Evolutionary conservation across 1,139 yeast genomes (phyloP).

Genomic region (Kodamaea alishanica): DNA sequence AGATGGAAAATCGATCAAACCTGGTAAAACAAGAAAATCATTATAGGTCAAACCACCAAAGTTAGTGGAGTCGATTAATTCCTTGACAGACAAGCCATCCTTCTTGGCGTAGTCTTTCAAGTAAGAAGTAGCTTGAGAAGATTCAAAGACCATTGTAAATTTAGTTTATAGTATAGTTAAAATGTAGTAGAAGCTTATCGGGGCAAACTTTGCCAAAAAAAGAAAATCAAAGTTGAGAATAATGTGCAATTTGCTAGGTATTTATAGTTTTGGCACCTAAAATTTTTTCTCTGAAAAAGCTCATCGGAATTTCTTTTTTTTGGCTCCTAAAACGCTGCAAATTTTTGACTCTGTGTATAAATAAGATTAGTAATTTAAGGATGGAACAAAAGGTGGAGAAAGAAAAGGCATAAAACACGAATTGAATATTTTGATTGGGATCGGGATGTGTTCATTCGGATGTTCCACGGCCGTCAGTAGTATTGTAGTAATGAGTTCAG

Average conservation of each 20-base stretch:
- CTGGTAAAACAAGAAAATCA: constrained; percentile 93
- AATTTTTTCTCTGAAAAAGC: background rate
- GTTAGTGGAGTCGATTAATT: constrained; percentile 82
- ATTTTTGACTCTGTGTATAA: constrained; percentile 9
- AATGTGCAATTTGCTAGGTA: constrained; percentile 2
- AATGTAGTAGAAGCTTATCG: constrained; percentile 14
- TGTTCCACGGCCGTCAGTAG: too few species aligned
- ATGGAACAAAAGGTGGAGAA: too few species aligned
- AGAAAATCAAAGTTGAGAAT: constrained; percentile 16
- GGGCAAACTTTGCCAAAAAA: constrained; percentile 48
- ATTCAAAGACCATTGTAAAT: constrained; percentile 43
- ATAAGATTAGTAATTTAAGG: background rate
- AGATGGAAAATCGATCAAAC: constrained; percentile 87
- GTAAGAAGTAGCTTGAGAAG: constrained; percentile 63
- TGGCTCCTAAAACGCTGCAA: constrained; percentile 8
- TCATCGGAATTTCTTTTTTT: background rate
- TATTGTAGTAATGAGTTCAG: too few species aligned
- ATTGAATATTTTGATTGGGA: too few species aligned
- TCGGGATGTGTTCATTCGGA: too few species aligned
- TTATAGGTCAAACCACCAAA: constrained; percentile 98
- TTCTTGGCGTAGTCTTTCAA: constrained; percentile 61
- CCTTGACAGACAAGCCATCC: constrained; percentile 83
- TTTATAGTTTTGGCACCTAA: constrained; percentile 4
- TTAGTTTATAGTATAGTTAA: constrained; percentile 3
- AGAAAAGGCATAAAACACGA: too few species aligned